A percentile compares a stretch with the other conserved stretches of the same genome.
Conservation (phyloP, 2,329 filamentous ascomycete genomes). For the Pestalotiopsis sp. region DNA sequence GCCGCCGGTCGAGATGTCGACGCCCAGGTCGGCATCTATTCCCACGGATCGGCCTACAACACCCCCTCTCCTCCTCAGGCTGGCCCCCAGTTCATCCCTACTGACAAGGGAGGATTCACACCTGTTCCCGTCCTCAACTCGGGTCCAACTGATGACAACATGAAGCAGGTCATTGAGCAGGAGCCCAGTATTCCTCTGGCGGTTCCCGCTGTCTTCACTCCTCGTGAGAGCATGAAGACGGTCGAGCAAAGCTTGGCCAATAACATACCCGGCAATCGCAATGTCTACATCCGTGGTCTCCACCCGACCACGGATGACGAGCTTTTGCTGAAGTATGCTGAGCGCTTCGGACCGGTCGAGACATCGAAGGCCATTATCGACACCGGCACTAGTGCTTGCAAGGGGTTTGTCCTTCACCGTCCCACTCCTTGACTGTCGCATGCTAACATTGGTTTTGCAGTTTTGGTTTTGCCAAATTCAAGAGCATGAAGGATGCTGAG, state of each 20-base stretch:
- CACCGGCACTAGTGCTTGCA: conserved; percentile 88
- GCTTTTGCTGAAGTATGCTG: conserved; percentile 78
- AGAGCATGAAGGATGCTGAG: conserved; percentile 84
- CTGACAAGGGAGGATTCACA: conserved; percentile 42
- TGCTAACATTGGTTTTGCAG: conserved; percentile 51
- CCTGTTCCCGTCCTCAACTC: conserved; percentile 33
- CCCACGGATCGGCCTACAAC: conserved; percentile 62
- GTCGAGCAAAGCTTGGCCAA: conserved; percentile 95
- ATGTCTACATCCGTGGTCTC: conserved; percentile 96
- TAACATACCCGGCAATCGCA: conserved; percentile 86
- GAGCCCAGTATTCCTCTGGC: conserved; percentile 86
- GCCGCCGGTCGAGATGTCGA: conserved; percentile 62
- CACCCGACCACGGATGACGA: conserved; percentile 95
- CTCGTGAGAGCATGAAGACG: conserved; percentile 83
- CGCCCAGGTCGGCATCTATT: conserved; percentile 60
- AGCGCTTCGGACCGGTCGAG: conserved; percentile 90
- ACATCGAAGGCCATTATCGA: conserved; percentile 99
- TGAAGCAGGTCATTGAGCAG: conserved; percentile 70
- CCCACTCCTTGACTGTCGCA: conserved; percentile 10
- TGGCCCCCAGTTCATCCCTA: conserved; percentile 37
- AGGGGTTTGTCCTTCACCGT: conserved; percentile 68
- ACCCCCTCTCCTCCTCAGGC: conserved; percentile 69
- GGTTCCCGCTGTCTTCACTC: conserved; percentile 86
- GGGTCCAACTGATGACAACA: conserved; percentile 46
- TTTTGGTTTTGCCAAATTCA: conserved; percentile 97